Evolutionary conservation across 2,329 filamentous ascomycete species (phyloP), one percentile per base, ranked within the genome.

Genomic region (Colletotrichum truncatum): DNA sequence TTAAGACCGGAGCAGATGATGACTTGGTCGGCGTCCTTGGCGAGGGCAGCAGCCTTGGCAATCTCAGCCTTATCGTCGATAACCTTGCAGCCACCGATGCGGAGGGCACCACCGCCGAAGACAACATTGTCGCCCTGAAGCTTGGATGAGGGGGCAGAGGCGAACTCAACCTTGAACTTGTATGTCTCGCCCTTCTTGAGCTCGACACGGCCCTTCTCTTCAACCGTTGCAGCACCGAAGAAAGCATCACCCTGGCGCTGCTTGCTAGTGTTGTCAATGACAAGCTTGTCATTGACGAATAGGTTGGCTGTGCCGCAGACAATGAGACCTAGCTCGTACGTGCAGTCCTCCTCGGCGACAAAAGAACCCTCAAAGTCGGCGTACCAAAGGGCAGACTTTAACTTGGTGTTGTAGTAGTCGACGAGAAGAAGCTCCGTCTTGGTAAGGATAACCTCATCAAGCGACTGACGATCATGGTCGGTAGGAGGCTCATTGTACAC

Each of bases 1-100:
- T 92, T 92, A 84, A 68, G 84, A 2, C 93, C 93, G 2, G 89
- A 90, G 73, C 92, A 92, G 57, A 96, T 82, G 67, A 96, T 85
- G 49, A 94, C 93, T 73, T 94, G 91, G 61, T 95, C 92, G 2
- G 90, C 89, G 41, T 86, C 83, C 73, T 84, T 85, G 28, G 93
- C 93, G 6, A 91, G 81, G 26, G 85, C 82, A 1, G 91, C 90
- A 1, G 93, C 92, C 66, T 89, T 84, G 52, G 85, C 78, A 60
- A 94, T 88, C 72, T 90, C 87, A 14, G 84, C 82, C 60, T 86
- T 77, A 36, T 84, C 77, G 69, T 88, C 83, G 46, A 89, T 84
- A 38, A 86, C 81, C 69, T 85, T 86, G 74, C 83, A 85, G 18
- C 85, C 87, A 36, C 89, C 89, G 26, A 92, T 80, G 46, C 89